These are phyloP conservation scores for Mentha longifolia DNA, from an alignment of 257 asterid species.

Conservation along the genomic window DNA sequence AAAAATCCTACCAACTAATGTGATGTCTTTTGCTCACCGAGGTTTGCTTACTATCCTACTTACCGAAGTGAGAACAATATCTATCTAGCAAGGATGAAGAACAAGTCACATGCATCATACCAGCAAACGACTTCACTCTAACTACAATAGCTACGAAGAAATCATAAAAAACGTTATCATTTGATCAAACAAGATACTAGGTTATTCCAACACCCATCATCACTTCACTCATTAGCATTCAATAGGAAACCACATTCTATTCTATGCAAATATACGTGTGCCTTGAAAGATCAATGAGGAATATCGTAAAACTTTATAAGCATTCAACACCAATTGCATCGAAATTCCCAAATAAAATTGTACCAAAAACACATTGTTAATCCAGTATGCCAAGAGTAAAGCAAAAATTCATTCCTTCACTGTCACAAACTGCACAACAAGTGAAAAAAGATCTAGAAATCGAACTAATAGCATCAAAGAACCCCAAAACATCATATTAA, in stretches of 20 bases:
- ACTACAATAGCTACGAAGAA: not conserved
- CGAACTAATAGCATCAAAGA: constrained; percentile 17
- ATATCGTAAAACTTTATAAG: not conserved
- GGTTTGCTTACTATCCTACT: too few relatives aligned
- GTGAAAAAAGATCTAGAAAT: constrained; percentile 15
- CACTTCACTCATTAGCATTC: constrained; percentile 2
- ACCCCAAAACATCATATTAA: not conserved
- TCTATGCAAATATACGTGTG: not conserved
- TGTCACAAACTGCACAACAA: constrained; percentile 5
- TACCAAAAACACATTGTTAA: not conserved
- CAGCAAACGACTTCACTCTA: not conserved
- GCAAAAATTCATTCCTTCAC: not conserved
- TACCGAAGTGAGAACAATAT: too few relatives aligned
- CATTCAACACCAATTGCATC: not conserved
- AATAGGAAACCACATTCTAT: not conserved
- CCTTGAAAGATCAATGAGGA: not conserved
- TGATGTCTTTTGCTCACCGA: too few relatives aligned
- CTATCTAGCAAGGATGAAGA: not conserved
- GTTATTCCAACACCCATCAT: not conserved
- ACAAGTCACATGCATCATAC: not conserved
- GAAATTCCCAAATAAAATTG: not conserved
- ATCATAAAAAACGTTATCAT: not conserved
- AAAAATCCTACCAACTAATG: too few relatives aligned
- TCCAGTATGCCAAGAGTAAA: not conserved
- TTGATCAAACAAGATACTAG: not conserved